Conservation (phyloP, 768 basidiomycete genomes). For the Mycena crocata region DNA sequence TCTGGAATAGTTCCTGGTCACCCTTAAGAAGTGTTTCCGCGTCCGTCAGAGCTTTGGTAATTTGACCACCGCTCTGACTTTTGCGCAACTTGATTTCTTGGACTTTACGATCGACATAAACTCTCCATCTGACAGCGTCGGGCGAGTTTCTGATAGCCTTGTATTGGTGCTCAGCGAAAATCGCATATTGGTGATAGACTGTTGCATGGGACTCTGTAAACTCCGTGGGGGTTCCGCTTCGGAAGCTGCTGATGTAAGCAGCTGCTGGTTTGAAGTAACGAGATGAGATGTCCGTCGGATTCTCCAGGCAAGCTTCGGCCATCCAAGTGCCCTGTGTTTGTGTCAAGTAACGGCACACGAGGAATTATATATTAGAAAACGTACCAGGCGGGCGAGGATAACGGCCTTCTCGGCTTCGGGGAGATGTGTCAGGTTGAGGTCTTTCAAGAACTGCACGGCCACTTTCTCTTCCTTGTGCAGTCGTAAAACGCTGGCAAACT, state of each 20-base stretch:
- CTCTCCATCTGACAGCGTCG: slow-evolving; percentile 74
- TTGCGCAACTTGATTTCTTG: slow-evolving; percentile 73
- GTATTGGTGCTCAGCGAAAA: slow-evolving; percentile 92
- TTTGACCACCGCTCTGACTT: slow-evolving; percentile 29
- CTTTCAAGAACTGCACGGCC: slow-evolving; percentile 80
- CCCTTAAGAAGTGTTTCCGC: slow-evolving; percentile 48
- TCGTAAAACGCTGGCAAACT: slow-evolving; percentile 94
- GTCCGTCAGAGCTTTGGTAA: slow-evolving; percentile 33
- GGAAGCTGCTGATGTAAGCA: slow-evolving; percentile 39
- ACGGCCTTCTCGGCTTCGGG: slow-evolving; percentile 48
- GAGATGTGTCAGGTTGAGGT: slow-evolving; percentile 43
- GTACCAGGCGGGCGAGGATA: slow-evolving; percentile 74
- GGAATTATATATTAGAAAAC: slow-evolving; percentile 36
- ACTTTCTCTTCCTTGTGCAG: slow-evolving; percentile 84
- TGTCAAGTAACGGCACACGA: neutral
- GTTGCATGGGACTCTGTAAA: slow-evolving; percentile 56
- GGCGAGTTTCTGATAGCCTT: slow-evolving; percentile 75
- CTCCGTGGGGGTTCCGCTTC: slow-evolving; percentile 20
- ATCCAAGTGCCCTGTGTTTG: slow-evolving; percentile 86
- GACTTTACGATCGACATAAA: slow-evolving; percentile 79
- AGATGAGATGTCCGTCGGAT: slow-evolving; percentile 75
- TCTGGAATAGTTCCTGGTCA: slow-evolving; percentile 62
- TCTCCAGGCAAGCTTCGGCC: slow-evolving; percentile 85
- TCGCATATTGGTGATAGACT: slow-evolving; percentile 85
- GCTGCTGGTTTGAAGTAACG: slow-evolving; percentile 80